Percentiles rank a stretch among this genome's conserved stretches.
Evolutionary conservation across 345 rosid genomes (phyloP).

Genomic region (Sisymbrium irio): DNA sequence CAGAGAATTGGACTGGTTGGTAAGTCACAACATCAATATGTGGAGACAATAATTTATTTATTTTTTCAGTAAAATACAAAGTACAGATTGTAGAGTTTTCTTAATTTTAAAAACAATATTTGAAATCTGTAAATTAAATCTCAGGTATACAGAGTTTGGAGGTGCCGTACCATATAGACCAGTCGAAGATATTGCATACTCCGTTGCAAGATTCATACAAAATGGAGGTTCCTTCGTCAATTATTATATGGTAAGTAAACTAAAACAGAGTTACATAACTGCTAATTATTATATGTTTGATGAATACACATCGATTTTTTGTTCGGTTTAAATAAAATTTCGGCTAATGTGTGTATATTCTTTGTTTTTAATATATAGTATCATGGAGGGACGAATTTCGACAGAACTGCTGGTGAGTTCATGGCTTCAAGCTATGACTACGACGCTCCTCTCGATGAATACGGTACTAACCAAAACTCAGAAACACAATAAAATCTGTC

Average conservation of each 20-base stretch:
- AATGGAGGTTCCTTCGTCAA: conserved; percentile 78
- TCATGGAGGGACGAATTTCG: conserved; percentile 96
- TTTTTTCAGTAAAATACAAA: not conserved
- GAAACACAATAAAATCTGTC: not conserved
- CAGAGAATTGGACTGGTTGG: conserved; percentile 97
- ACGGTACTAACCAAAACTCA: conserved; percentile 44
- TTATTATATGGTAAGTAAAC: conserved; percentile 70
- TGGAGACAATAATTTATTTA: not conserved
- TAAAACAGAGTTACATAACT: conserved; percentile 4
- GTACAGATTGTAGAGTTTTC: not conserved
- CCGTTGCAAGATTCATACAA: conserved; percentile 76
- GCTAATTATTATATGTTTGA: no score
- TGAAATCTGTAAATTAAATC: not conserved
- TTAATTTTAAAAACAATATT: not conserved
- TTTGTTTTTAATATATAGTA: conserved; percentile 51
- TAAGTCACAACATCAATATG: conserved; percentile 34
- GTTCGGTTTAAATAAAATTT: not conserved
- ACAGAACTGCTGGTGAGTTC: conserved; percentile 92
- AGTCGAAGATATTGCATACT: conserved; percentile 78
- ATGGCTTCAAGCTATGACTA: conserved; percentile 96
- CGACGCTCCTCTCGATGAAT: conserved; percentile 97
- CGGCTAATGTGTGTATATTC: not conserved
- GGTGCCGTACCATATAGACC: conserved; percentile 72
- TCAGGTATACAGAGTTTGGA: conserved; percentile 73
- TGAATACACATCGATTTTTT: not conserved